A percentile compares a stretch with the other conserved stretches of the same genome.
These are phyloP conservation scores for Diaporthe ampelina DNA, from an alignment of 2,329 filamentous ascomycete species.

Conservation along the genomic window DNA sequence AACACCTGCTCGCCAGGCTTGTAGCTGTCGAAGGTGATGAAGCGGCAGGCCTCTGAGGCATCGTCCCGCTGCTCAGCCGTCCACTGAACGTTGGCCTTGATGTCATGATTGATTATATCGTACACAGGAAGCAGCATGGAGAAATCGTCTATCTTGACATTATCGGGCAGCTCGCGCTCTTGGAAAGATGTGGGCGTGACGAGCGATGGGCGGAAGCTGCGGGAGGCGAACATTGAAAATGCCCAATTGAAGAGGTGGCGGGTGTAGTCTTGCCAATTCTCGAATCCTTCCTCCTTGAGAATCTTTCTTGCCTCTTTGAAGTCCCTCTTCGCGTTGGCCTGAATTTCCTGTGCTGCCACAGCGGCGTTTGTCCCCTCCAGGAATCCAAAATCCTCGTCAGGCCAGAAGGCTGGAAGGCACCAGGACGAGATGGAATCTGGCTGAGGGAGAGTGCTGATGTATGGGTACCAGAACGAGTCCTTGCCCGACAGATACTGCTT, in stretches of 20 bases:
- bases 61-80: constrained; percentile 55
- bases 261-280: constrained; percentile 55
- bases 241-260: constrained; percentile 73
- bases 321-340: constrained; percentile 60
- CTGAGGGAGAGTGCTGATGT: constrained; percentile 75
- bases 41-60: constrained; percentile 54
- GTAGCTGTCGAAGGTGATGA: constrained; percentile 60
- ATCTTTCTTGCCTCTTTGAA: constrained; percentile 58
- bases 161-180: constrained; percentile 49
- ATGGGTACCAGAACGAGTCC: constrained; percentile 76
- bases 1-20: constrained; percentile 68
- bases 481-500: constrained; percentile 73
- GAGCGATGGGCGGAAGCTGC: constrained; percentile 75
- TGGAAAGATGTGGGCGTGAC: constrained; percentile 59
- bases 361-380: constrained; percentile 68
- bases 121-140: constrained; percentile 79
- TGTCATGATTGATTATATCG: constrained; percentile 80
- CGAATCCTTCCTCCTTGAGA: constrained; percentile 50
- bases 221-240: constrained; percentile 74
- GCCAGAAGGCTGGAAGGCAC: constrained; percentile 75
- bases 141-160: constrained; percentile 69
- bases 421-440: constrained; percentile 65
- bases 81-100: constrained; percentile 72
- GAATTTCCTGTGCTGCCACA: constrained; percentile 64
- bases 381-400: constrained; percentile 69